Evolutionary conservation across 352 stramenopile species (phyloP).

Genomic region (Globisporangium cederbergense): DNA sequence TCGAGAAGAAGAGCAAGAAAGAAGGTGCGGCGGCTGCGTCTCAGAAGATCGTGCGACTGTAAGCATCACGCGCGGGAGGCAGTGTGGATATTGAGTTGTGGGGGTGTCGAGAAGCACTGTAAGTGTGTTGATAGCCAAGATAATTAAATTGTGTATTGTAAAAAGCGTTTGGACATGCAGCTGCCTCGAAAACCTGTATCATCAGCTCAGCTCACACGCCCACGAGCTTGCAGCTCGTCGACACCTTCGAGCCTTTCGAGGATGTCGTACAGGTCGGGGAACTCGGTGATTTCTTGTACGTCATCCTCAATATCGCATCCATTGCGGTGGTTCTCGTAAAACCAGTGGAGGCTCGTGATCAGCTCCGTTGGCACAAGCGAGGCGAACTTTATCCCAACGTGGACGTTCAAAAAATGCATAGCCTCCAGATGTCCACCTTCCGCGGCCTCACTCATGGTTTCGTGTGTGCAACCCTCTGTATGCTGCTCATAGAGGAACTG

Average conservation of each 20-base stretch:
- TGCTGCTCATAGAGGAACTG: neutral
- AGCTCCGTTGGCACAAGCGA: too few species aligned
- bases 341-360: neutral
- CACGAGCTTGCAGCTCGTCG: neutral
- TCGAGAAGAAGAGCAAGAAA: conserved; percentile 37
- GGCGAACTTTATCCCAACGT: neutral
- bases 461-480: neutral
- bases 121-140: neutral
- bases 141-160: neutral
- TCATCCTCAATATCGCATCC: neutral
- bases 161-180: neutral
- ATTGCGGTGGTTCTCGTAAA: neutral
- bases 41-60: conserved; percentile 16
- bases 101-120: neutral
- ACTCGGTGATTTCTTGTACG: neutral
- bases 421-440: neutral
- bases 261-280: neutral
- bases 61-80: neutral
- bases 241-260: conserved; percentile 2
- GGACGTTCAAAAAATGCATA: neutral
- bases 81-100: neutral
- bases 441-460: neutral
- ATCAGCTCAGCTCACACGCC: neutral
- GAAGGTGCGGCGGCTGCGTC: neutral
- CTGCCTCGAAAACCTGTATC: neutral